These are phyloP conservation scores for Cadophora malorum DNA, from an alignment of 2,329 filamentous ascomycete species.

Conservation along the genomic window DNA sequence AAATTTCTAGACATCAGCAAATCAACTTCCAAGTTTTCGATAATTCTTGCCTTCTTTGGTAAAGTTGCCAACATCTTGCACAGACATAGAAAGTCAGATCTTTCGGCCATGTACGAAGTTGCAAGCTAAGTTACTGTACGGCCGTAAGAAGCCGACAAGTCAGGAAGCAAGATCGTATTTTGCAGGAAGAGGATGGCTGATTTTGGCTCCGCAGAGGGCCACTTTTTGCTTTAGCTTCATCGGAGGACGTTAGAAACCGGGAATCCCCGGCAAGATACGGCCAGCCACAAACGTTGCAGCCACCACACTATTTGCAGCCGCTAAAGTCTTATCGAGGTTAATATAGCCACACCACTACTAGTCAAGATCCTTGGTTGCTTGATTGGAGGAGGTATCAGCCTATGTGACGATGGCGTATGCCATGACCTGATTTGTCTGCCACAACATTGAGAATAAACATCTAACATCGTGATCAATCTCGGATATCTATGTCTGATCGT, in stretches of 20 bases:
- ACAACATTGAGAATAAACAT: neutral
- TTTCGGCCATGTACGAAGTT: too few relatives aligned
- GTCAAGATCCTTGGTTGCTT: neutral
- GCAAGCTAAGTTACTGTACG: too few relatives aligned
- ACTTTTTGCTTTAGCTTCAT: neutral
- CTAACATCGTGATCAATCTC: neutral
- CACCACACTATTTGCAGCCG: neutral
- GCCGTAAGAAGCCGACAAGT: too few relatives aligned
- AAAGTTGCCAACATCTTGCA: too few relatives aligned
- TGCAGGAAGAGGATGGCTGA: too few relatives aligned
- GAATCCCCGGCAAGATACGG: too few relatives aligned
- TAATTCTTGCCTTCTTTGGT: too few relatives aligned
- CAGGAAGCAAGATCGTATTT: too few relatives aligned
- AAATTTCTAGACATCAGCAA: too few relatives aligned
- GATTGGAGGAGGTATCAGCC: neutral
- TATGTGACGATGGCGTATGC: neutral
- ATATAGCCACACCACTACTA: neutral
- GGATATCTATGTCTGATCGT: neutral
- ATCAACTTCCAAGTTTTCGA: too few relatives aligned
- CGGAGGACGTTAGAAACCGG: neutral
- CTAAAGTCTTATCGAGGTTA: neutral
- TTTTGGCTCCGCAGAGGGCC: too few relatives aligned
- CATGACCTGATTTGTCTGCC: neutral
- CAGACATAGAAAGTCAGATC: too few relatives aligned
- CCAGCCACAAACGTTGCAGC: neutral